Evolutionary conservation across 148 eudicot species (phyloP).

Genomic region (Fallopia convolvulus): DNA sequence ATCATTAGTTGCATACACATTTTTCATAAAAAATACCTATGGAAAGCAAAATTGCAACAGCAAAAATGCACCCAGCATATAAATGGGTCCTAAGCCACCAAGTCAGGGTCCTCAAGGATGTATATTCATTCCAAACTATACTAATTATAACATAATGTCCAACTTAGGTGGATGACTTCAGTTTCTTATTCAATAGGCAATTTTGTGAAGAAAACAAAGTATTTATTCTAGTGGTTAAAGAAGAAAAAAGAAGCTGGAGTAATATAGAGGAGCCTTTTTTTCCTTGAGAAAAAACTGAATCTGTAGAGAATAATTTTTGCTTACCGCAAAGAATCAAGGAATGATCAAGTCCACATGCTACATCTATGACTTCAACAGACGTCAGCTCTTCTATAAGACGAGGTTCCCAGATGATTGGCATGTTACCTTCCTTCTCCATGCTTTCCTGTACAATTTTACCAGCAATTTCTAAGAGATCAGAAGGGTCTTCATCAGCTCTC

Average conservation of each 20-base stretch:
- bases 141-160: too few species aligned
- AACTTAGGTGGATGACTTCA: not conserved
- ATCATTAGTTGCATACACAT: too few species aligned
- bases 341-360: slow-evolving; percentile 91
- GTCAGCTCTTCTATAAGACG: slow-evolving; percentile 42
- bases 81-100: too few species aligned
- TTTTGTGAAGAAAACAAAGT: not conserved
- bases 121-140: too few species aligned
- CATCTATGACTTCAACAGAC: slow-evolving; percentile 41
- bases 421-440: slow-evolving; percentile 79
- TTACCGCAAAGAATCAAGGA: slow-evolving; percentile 75
- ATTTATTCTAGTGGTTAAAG: not conserved
- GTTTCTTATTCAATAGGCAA: not conserved
- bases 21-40: too few species aligned
- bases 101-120: too few species aligned
- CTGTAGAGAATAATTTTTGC: slow-evolving; percentile 16
- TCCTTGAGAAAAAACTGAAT: not conserved
- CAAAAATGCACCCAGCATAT: too few species aligned
- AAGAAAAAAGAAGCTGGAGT: not conserved
- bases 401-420: slow-evolving; percentile 97
- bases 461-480: slow-evolving; percentile 47
- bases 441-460: slow-evolving; percentile 66
- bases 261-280: not conserved
- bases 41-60: too few species aligned
- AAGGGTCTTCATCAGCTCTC: slow-evolving; percentile 21